A percentile compares a stretch with the other conserved stretches of the same genome.
Conservation (phyloP, 306 rosid species). For the Cucumis sativus region Cucumber_9930_V3 NC_026660.2:23724501-23725000, state of each 20-base stretch:
- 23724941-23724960: not conserved
- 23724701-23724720: not conserved
- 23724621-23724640: too few relatives aligned
- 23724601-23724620: too few relatives aligned
- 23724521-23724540: too few relatives aligned
- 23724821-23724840: not conserved
- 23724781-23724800: not conserved
- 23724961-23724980: not conserved
- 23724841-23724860: not conserved
- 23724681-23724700: too few relatives aligned
- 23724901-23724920: not conserved
- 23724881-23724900: not conserved
- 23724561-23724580: too few relatives aligned
- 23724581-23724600: too few relatives aligned
- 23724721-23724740: too few relatives aligned
- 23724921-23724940: not conserved
- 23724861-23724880: not conserved
- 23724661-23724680: too few relatives aligned
- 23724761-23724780: not conserved
- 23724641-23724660: too few relatives aligned
- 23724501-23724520: too few relatives aligned
- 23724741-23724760: too few relatives aligned
- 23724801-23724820: not conserved
- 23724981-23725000: not conserved
- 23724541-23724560: too few relatives aligned